Percentiles rank a stretch among this genome's conserved stretches.
These are phyloP conservation scores for Candida ponderosae DNA, from an alignment of 805 yeast species.

Conservation along the genomic window DNA sequence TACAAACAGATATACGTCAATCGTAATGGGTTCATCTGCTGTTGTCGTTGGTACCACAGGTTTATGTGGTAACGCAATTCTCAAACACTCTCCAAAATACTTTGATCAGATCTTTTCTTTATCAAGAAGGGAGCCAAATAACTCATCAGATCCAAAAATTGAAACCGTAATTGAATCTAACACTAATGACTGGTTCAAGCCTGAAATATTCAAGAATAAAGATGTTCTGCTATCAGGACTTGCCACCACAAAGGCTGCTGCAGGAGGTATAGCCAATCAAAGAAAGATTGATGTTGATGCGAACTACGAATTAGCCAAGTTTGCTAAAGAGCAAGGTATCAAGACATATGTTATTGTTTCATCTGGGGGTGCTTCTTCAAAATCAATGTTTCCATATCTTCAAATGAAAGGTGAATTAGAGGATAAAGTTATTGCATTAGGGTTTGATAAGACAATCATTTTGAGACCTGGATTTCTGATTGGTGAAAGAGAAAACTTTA, in stretches of 20 bases:
- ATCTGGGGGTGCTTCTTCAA: conserved; percentile 51
- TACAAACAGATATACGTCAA: too few species aligned
- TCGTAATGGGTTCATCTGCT: conserved; percentile 15
- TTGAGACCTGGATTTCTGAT: conserved; percentile 70
- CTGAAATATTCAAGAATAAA: conserved; percentile 20
- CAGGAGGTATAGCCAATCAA: conserved; percentile 69
- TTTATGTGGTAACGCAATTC: conserved; percentile 54
- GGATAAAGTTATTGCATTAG: conserved; percentile 50
- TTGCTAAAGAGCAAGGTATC: conserved; percentile 65
- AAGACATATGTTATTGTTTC: conserved; percentile 63
- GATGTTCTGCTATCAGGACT: conserved; percentile 54
- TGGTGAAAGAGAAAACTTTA: conserved; percentile 47
- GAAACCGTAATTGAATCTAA: conserved; percentile 36
- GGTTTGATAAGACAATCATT: conserved; percentile 66
- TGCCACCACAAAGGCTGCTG: conserved; percentile 68
- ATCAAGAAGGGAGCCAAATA: conserved; percentile 33
- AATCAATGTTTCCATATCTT: conserved; percentile 53
- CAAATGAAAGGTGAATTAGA: conserved; percentile 74
- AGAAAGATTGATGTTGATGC: conserved; percentile 67
- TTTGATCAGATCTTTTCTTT: conserved; percentile 39
- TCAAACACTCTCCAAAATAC: conserved; percentile 33
- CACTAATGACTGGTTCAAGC: conserved; percentile 39
- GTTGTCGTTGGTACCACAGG: conserved; percentile 73
- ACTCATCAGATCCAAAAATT: conserved; percentile 20
- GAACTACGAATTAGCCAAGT: conserved; percentile 60